Percentiles rank a stretch among this genome's conserved stretches.
Conservation (phyloP, 768 basidiomycete species). For the Dentipellis fragilis region DNA sequence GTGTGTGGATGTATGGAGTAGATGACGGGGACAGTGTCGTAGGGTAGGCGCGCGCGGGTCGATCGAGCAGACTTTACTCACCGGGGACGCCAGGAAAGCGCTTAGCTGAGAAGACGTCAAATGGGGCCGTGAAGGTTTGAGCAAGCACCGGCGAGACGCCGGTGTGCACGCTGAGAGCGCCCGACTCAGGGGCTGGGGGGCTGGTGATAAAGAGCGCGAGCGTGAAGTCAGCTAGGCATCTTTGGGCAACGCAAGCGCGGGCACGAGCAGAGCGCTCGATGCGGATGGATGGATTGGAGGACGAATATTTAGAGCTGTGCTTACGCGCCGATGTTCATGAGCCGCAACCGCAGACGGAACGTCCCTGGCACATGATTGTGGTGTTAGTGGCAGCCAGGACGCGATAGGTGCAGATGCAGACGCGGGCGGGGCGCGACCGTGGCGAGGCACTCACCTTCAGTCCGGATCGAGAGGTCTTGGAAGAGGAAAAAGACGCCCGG, state of each 20-base stretch:
- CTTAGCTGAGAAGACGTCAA: slow-evolving; percentile 87
- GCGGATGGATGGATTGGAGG: not conserved
- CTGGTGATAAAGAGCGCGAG: slow-evolving; percentile 25
- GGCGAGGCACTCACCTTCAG: slow-evolving; percentile 53
- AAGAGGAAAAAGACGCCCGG: slow-evolving; percentile 92
- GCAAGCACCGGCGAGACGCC: slow-evolving; percentile 71
- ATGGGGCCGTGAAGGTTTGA: slow-evolving; percentile 73
- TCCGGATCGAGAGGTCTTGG: slow-evolving; percentile 88
- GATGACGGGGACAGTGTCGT: not conserved
- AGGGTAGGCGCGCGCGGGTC: not conserved
- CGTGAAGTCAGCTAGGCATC: slow-evolving; percentile 5
- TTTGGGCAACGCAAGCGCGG: not conserved
- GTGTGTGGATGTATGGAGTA: not conserved
- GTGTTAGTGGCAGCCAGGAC: not conserved
- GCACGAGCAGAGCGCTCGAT: slow-evolving; percentile 3
- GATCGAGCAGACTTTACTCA: slow-evolving; percentile 25
- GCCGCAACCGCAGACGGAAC: slow-evolving; percentile 77
- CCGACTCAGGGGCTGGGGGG: slow-evolving; percentile 62
- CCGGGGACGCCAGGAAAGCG: slow-evolving; percentile 92
- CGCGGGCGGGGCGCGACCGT: not conserved
- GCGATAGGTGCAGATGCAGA: slow-evolving; percentile 1
- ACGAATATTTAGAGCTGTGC: slow-evolving; percentile 25
- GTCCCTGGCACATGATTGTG: slow-evolving; percentile 37
- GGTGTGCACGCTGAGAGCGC: slow-evolving; percentile 55
- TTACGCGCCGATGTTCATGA: slow-evolving; percentile 89